Evolutionary conservation across 23 red algal species (phyloP), one percentile per base, ranked within the genome.

Genomic region (Chondrus crispus): DNA sequence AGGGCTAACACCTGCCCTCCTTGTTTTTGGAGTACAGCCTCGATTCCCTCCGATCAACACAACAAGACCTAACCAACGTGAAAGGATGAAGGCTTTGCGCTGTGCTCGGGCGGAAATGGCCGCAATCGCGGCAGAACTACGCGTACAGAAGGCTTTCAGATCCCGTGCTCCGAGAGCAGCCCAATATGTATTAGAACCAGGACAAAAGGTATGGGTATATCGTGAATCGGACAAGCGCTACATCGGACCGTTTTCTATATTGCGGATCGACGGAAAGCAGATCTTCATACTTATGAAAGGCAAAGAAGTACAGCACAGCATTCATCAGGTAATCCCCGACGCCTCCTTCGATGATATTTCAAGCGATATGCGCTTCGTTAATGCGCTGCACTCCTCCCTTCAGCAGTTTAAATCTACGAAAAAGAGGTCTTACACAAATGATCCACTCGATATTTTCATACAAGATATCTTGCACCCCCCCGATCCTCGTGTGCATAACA

Each of bases 91-190:
- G 81, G 88, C 88, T 6, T 14, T 91, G 35, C 22, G 49, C 9
- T 51, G 20, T 2, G 66, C 84, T 30, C 71, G 74, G 24, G 55
- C 73, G 36, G 62, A 91, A 82, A 91, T 91, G 72, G 42, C 66
- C 47, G 69, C 43, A 6, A 83, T 93, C 41, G 42, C 37, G 14
- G 68, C 46, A n/a, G 45, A 85, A 75, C 22, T 76, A 28, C 53
- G 89, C n/a, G 19, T 83, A 28, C 46, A 73, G 47, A 12, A 19
- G 5, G 76, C 78, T 12, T 45, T 93, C 16, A 19, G 60, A 32
- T 35, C 36, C 20, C 8, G 30, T 33, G 2, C 84, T 29, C 66
- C 77, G 55, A 24, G 35, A 18, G 63, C 55, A 55, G 46, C 62
- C 20, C 58, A 72, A 22, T 32, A 9, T 22, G 26, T 68, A 18